Percentiles rank a stretch among this genome's conserved stretches.
Conservation (phyloP, 2,329 filamentous ascomycete genomes). For the Ophiostoma pallidulum region DNA sequence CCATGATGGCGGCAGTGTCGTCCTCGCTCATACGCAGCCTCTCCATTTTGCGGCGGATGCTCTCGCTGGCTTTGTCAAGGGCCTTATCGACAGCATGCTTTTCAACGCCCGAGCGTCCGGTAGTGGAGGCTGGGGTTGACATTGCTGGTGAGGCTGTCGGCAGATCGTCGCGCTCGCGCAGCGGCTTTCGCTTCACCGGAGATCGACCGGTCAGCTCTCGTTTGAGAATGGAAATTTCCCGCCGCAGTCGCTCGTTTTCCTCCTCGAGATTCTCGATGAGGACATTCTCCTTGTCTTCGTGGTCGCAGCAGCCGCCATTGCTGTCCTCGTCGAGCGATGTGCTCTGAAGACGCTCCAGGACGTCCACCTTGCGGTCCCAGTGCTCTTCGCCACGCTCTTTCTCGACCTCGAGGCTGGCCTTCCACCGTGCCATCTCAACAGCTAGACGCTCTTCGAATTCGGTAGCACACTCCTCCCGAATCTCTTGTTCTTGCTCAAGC, state of each 20-base stretch:
- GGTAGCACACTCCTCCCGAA: slow-evolving; percentile 78
- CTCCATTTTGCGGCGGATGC: slow-evolving; percentile 39
- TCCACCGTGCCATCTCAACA: slow-evolving; percentile 71
- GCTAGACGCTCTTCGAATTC: slow-evolving; percentile 77
- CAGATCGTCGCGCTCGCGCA: slow-evolving; percentile 45
- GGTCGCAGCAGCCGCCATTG: slow-evolving; percentile 21
- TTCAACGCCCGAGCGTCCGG: slow-evolving; percentile 11
- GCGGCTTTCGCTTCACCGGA: slow-evolving; percentile 49
- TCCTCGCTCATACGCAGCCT: slow-evolving; percentile 38
- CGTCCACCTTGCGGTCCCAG: slow-evolving; percentile 70
- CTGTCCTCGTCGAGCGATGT: slow-evolving; percentile 14
- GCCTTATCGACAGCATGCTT: neutral
- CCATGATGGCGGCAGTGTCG: slow-evolving; percentile 13
- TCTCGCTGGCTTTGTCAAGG: slow-evolving; percentile 18
- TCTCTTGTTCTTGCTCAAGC: slow-evolving; percentile 64
- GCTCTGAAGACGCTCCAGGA: slow-evolving; percentile 36
- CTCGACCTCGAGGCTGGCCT: slow-evolving; percentile 67
- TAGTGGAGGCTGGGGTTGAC: slow-evolving; percentile 10
- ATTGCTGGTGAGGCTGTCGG: slow-evolving; percentile 9
- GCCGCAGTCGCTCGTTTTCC: slow-evolving; percentile 61
- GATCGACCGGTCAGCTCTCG: slow-evolving; percentile 56
- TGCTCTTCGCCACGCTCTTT: slow-evolving; percentile 73
- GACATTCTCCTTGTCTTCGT: slow-evolving; percentile 52
- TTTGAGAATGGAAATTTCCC: slow-evolving; percentile 55
- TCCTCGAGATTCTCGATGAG: slow-evolving; percentile 55